A percentile compares a stretch with the other conserved stretches of the same genome.
Conservation (phyloP, 306 rosid species). For the Castanospermum australe region DNA sequence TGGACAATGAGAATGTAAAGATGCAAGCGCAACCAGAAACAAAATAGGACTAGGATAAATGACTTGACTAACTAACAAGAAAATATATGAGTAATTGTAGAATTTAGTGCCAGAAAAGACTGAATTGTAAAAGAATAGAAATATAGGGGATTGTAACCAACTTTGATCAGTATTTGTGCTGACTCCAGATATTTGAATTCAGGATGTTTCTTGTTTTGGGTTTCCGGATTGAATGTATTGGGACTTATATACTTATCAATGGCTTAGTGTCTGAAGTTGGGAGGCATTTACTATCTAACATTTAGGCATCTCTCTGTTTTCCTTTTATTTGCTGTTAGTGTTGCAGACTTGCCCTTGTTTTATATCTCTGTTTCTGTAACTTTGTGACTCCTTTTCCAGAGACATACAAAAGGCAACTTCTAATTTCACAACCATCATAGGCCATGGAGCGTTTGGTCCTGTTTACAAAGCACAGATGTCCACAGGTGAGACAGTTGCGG, state of each 20-base stretch:
- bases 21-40: background rate
- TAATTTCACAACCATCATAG: constrained; percentile 85
- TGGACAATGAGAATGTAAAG: background rate
- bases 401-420: constrained; percentile 79
- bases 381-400: constrained; percentile 44
- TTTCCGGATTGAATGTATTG: background rate
- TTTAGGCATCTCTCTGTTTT: background rate
- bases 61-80: background rate
- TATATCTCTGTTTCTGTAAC: background rate
- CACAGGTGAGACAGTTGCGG: constrained; percentile 78
- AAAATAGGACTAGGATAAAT: background rate
- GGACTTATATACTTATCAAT: background rate
- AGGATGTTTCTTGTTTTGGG: background rate
- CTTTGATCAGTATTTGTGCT: background rate
- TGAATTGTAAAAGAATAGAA: background rate
- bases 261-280: background rate
- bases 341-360: background rate
- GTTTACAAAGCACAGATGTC: constrained; percentile 89
- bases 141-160: background rate
- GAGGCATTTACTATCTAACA: background rate
- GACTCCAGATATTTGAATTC: background rate
- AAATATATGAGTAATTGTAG: background rate
- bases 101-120: background rate
- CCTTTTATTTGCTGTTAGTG: background rate
- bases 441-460: constrained; percentile 96